Evolutionary conservation across 2,329 filamentous ascomycete species (phyloP).

Genomic region (Metarhizium anisopliae): DNA sequence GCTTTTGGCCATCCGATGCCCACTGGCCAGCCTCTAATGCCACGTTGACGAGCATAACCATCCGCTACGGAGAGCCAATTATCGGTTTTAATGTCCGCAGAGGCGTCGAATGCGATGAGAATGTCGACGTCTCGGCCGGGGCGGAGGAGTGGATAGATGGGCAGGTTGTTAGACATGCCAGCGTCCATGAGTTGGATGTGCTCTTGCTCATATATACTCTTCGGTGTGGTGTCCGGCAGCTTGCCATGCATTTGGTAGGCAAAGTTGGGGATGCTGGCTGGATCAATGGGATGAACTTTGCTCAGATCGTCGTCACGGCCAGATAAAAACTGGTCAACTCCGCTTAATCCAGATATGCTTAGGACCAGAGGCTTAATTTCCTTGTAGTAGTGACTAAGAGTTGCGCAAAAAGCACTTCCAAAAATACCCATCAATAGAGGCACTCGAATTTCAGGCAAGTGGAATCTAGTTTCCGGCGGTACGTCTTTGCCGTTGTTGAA

Average conservation of each 20-base stretch:
- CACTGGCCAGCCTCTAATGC: slow-evolving; percentile 88
- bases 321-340: slow-evolving; percentile 74
- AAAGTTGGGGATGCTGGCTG: slow-evolving; percentile 84
- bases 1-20: slow-evolving; percentile 85
- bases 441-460: slow-evolving; percentile 75
- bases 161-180: slow-evolving; percentile 97
- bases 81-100: slow-evolving; percentile 83
- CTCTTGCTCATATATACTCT: slow-evolving; percentile 59
- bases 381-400: slow-evolving; percentile 89
- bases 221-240: slow-evolving; percentile 68
- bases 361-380: slow-evolving; percentile 79
- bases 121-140: slow-evolving; percentile 85
- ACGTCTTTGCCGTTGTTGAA: slow-evolving; percentile 59
- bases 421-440: slow-evolving; percentile 89
- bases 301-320: slow-evolving; percentile 75
- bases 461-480: slow-evolving; percentile 51
- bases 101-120: slow-evolving; percentile 87
- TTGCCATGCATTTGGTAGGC: slow-evolving; percentile 69
- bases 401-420: slow-evolving; percentile 93
- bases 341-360: slow-evolving; percentile 63
- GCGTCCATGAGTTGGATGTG: slow-evolving; percentile 90
- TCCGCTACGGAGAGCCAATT: slow-evolving; percentile 96
- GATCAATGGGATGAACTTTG: slow-evolving; percentile 91
- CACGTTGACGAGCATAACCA: slow-evolving; percentile 82
- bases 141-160: slow-evolving; percentile 86